Evolutionary conservation across 1,284 basidiomycete species (phyloP).

Genomic region (Moesziomyces globuligerus): DNA sequence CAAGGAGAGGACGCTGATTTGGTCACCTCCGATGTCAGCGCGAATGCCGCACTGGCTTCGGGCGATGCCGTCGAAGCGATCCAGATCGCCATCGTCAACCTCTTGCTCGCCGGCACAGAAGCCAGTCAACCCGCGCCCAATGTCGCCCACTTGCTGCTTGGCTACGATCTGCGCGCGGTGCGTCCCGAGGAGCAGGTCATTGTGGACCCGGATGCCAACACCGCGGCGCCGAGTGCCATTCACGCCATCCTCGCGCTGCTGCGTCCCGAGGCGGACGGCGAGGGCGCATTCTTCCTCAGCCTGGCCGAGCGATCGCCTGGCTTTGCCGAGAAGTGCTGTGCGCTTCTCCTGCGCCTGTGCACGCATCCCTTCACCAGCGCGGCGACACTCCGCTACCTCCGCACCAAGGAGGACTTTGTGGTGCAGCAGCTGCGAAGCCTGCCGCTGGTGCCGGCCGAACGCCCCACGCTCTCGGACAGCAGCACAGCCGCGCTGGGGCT

Average conservation of each 20-base stretch:
- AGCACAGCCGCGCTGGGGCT: slow-evolving; percentile 72
- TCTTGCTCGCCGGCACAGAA: slow-evolving; percentile 84
- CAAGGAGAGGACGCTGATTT: slow-evolving; percentile 74
- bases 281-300: slow-evolving; percentile 30
- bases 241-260: slow-evolving; percentile 76
- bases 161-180: slow-evolving; percentile 74
- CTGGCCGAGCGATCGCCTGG: slow-evolving; percentile 71
- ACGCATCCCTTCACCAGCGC: slow-evolving; percentile 84
- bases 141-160: slow-evolving; percentile 86
- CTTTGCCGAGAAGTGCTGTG: slow-evolving; percentile 86
- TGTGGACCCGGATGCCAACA: slow-evolving; percentile 68
- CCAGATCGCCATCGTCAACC: slow-evolving; percentile 81
- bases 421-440: slow-evolving; percentile 81
- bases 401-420: slow-evolving; percentile 89
- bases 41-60: slow-evolving; percentile 64
- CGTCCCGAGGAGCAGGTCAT: slow-evolving; percentile 69
- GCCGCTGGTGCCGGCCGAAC: slow-evolving; percentile 69
- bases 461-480: slow-evolving; percentile 13
- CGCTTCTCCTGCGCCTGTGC: slow-evolving; percentile 85
- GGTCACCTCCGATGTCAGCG: slow-evolving; percentile 69
- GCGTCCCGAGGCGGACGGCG: slow-evolving; percentile 31
- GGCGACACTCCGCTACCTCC: slow-evolving; percentile 85
- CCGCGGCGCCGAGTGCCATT: slow-evolving; percentile 71
- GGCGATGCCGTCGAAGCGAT: slow-evolving; percentile 74
- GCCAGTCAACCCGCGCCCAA: slow-evolving; percentile 78